Conservation (phyloP, 2,329 filamentous ascomycete species). For the Xylaria sp. region DNA sequence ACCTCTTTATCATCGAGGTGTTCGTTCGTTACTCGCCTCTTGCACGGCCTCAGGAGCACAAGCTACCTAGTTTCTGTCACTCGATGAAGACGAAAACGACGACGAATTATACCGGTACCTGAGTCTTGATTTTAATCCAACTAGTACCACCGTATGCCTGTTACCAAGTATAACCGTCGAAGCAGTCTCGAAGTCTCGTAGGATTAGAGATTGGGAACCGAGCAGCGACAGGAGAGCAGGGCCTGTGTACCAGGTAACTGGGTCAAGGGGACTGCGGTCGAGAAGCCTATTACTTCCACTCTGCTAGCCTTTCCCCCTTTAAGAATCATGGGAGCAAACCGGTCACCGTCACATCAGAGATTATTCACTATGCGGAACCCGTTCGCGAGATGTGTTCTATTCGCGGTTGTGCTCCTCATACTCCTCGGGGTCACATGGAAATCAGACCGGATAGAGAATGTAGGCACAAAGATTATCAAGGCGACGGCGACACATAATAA, state of each 20-base stretch:
- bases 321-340: conserved; percentile 53
- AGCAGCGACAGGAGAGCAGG: conserved; percentile 2
- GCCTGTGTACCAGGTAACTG: conserved; percentile 12
- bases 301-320: conserved; percentile 38
- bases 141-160: conserved; percentile 16
- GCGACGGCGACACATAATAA: conserved; percentile 51
- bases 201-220: conserved; percentile 13
- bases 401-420: conserved; percentile 56
- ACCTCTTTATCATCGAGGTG: conserved; percentile 36
- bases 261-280: conserved; percentile 34
- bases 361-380: conserved; percentile 62
- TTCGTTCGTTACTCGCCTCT: conserved; percentile 39
- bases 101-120: conserved; percentile 17
- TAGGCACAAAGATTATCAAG: conserved; percentile 55
- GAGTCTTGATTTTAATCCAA: conserved; percentile 15
- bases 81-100: conserved; percentile 16
- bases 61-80: conserved; percentile 2
- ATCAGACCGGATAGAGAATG: conserved; percentile 54
- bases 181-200: conserved; percentile 18
- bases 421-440: conserved; percentile 56
- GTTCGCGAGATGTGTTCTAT: conserved; percentile 57
- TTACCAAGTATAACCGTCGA: neutral
- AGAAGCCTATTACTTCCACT: conserved; percentile 35
- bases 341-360: conserved; percentile 54
- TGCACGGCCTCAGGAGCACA: conserved; percentile 16